A percentile compares a stretch with the other conserved stretches of the same genome.
phyloP scores from a whole-genome alignment of 2,329 filamentous ascomycete genomes.

The Xylaria arbuscula region DNA sequence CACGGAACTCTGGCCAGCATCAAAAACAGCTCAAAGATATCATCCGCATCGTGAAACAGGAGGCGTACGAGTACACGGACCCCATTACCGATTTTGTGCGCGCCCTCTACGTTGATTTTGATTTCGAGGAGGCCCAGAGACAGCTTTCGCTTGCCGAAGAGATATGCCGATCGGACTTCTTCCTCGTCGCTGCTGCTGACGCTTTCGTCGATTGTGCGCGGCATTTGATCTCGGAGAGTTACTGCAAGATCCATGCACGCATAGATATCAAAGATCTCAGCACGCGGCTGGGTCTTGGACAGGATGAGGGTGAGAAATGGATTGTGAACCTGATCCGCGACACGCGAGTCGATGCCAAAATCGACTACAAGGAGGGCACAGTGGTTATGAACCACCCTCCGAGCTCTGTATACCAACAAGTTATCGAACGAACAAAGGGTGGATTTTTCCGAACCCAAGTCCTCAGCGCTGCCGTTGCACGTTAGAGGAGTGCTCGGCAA shows the following conservation, averaged over 20 bases:
- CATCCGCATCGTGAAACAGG: conserved; percentile 93
- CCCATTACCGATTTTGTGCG: conserved; percentile 96
- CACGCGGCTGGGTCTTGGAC: conserved; percentile 86
- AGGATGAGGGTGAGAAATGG: conserved; percentile 99
- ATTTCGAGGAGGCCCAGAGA: conserved; percentile 95
- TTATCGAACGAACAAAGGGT: conserved; percentile 98
- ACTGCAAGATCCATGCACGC: conserved; percentile 99
- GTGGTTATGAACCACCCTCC: conserved; percentile 99
- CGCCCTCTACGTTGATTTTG: conserved; percentile 93
- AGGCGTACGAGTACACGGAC: conserved; percentile 97
- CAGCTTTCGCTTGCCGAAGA: conserved; percentile 89
- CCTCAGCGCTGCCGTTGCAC: conserved; percentile 74
- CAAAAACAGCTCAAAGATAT: conserved; percentile 99
- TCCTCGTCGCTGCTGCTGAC: conserved; percentile 86
- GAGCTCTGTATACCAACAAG: conserved; percentile 98
- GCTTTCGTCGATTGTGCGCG: conserved; percentile 92
- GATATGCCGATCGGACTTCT: conserved; percentile 93
- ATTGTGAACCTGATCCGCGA: conserved; percentile 99
- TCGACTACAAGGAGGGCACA: conserved; percentile 98
- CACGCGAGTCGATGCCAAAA: conserved; percentile 97
- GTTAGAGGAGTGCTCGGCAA: conserved; percentile 52
- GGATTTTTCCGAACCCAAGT: conserved; percentile 99
- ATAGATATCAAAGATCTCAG: conserved; percentile 99
- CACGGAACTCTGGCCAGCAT: conserved; percentile 85
- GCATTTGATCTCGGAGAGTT: conserved; percentile 97